Conservation (phyloP, 257 asterid genomes). For the Nicotiana undulata region DNA sequence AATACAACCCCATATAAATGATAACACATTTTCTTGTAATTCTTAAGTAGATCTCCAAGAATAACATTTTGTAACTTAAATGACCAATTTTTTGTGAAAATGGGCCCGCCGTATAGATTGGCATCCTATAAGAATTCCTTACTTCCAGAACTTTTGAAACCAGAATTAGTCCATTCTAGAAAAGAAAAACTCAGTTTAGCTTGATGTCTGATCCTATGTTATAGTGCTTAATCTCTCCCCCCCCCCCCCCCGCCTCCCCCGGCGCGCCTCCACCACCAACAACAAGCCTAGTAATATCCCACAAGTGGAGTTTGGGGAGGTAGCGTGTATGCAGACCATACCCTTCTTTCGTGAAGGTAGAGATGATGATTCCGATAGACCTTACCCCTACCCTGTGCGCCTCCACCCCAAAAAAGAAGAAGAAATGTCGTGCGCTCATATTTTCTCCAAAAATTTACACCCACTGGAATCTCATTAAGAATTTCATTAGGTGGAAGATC, state of each 20-base stretch:
- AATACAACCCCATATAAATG: neutral
- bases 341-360: no score
- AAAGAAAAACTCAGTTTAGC: neutral
- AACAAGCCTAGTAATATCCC: no score
- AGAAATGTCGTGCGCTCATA: neutral
- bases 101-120: neutral
- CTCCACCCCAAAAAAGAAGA: neutral
- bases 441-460: neutral
- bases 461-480: neutral
- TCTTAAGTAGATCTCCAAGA: neutral
- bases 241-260: neutral
- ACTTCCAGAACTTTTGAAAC: neutral
- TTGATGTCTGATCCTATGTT: neutral
- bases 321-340: no score
- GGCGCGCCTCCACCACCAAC: no score
- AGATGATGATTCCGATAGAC: no score
- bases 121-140: neutral
- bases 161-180: neutral
- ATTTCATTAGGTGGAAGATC: constrained; percentile 38
- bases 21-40: neutral
- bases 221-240: neutral
- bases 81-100: neutral
- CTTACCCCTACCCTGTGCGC: no score
- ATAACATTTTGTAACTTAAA: neutral
- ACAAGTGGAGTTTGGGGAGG: no score